Conservation (phyloP, 352 stramenopile species). For the Pythium insidiosum region DNA sequence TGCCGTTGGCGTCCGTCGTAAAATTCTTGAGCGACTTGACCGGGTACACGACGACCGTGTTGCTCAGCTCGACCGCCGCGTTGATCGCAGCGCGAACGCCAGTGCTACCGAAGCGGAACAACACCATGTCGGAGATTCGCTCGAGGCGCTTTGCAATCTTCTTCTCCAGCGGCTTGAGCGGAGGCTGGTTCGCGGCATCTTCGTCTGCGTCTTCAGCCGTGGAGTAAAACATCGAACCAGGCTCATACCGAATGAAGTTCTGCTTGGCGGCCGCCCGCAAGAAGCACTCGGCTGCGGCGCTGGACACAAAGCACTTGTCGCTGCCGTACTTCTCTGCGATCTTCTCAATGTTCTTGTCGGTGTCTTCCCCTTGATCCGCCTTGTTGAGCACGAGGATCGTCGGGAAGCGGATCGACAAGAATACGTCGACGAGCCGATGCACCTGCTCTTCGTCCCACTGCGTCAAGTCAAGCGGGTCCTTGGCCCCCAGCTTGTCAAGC, state of each 20-base stretch:
- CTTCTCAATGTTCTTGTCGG: conserved; percentile 83
- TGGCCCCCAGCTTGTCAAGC: conserved; percentile 50
- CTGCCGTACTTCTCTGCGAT: conserved; percentile 85
- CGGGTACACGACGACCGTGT: conserved; percentile 79
- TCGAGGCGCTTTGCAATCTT: conserved; percentile 79
- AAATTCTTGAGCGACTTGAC: conserved; percentile 87
- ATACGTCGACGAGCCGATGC: conserved; percentile 65
- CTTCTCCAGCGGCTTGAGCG: conserved; percentile 62
- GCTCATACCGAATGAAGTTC: conserved; percentile 77
- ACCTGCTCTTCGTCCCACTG: conserved; percentile 56
- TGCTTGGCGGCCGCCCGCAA: conserved; percentile 69
- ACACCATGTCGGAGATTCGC: conserved; percentile 86
- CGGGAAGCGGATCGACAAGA: conserved; percentile 75
- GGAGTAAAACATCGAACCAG: conserved; percentile 81
- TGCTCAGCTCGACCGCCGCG: conserved; percentile 69
- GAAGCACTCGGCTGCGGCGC: conserved; percentile 79
- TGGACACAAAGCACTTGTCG: conserved; percentile 82
- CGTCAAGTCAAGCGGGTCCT: conserved; percentile 56
- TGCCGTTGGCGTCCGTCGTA: conserved; percentile 46
- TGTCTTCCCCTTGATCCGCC: conserved; percentile 76
- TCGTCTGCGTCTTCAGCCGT: conserved; percentile 59
- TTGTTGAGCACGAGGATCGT: conserved; percentile 88
- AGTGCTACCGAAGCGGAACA: conserved; percentile 84
- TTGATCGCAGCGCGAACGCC: conserved; percentile 84
- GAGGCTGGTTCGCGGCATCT: conserved; percentile 15